A percentile compares a stretch with the other conserved stretches of the same genome.
Evolutionary conservation across 2,329 filamentous ascomycete genomes (phyloP).

Genomic region (Allantophomopsis cytisporea): DNA sequence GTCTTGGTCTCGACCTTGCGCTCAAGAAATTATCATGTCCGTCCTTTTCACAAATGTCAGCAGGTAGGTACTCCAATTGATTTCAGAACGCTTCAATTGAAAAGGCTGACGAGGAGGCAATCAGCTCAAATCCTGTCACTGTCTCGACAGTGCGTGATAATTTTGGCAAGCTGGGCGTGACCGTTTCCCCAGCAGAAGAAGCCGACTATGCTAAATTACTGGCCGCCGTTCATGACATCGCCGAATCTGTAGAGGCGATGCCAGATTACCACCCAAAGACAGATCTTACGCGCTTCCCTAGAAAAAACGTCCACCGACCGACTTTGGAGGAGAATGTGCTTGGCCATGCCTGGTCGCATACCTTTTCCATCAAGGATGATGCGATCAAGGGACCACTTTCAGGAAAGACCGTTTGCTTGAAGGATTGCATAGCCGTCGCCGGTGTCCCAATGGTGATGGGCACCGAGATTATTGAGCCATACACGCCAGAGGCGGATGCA

Average conservation of each 20-base stretch:
- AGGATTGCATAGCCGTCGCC: slow-evolving; percentile 39
- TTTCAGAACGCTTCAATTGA: not conserved
- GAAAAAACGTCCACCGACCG: slow-evolving; percentile 27
- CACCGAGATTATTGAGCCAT: slow-evolving; percentile 32
- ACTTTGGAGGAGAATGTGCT: slow-evolving; percentile 25
- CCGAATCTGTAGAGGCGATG: slow-evolving; percentile 26
- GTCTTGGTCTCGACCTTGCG: too few relatives aligned
- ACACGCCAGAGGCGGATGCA: slow-evolving; percentile 35
- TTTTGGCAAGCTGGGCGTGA: slow-evolving; percentile 22
- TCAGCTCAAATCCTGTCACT: slow-evolving; percentile 25
- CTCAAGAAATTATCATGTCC: slow-evolving; percentile 2
- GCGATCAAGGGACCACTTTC: slow-evolving; percentile 10
- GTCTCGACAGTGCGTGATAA: slow-evolving; percentile 23
- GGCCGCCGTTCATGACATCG: slow-evolving; percentile 36
- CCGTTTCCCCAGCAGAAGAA: slow-evolving; percentile 21
- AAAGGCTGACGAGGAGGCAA: not conserved
- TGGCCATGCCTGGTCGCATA: slow-evolving; percentile 35
- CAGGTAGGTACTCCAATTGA: slow-evolving; percentile 11
- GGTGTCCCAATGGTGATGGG: slow-evolving; percentile 36
- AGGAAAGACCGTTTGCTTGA: slow-evolving; percentile 32
- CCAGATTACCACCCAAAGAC: slow-evolving; percentile 16
- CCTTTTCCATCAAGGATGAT: slow-evolving; percentile 27
- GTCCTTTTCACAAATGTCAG: slow-evolving; percentile 13
- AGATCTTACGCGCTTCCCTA: slow-evolving; percentile 23
- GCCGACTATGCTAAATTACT: slow-evolving; percentile 32